Base-by-base conservation (phyloP, 75 land plant species). In the Chamaecyparis obtusa region DNA sequence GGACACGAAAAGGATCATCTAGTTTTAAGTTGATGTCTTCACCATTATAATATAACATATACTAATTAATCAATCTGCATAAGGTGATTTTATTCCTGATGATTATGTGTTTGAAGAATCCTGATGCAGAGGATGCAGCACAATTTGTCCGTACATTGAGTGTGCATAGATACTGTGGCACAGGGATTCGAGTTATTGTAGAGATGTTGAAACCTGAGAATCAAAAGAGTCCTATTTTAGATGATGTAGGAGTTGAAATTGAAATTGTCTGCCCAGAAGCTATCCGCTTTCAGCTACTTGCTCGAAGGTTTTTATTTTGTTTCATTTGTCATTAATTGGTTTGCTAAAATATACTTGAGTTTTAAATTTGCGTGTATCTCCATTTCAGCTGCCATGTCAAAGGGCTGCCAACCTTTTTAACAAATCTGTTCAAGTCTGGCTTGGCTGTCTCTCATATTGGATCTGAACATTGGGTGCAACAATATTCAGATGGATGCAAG, bases 211-310 rank as follows among this genome's bases (percentile, higher is more conserved):
- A 90, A 88, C 93, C 91, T 72, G 93, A 92, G 64, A 90, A 86
- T 36, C 87, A 84, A 46, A 87, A 55, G 44, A 92, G 86, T 78
- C 88, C 93, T 8, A 90, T 92, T 43, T 90, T 91, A 91, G 93
- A 92, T 90, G 93, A 92, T 80, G 85, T 89, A 46, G 87, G 88
- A 37, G 79, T 74, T 84, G 93, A 87, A 39, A 90, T 92, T 84
- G 93, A 92, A 76, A 92, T 92, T 78, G 86, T 92, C 35, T 92
- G 93, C 84, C 93, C 91, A 30, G 93, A 92, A 46, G 89, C 91
- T 46, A 89, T 92, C 64, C 87, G 93, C 54, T 92, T 91, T 77
- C 89, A 92, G 79, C 86, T 92, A 43, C 93, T 92, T 60, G 89
- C 93, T 43, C 84, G 89, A 79, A 92, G 93, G 93, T 92, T 51